Evolutionary conservation across 2,329 filamentous ascomycete genomes (phyloP).

Genomic region (Penicillium sp.): DNA sequence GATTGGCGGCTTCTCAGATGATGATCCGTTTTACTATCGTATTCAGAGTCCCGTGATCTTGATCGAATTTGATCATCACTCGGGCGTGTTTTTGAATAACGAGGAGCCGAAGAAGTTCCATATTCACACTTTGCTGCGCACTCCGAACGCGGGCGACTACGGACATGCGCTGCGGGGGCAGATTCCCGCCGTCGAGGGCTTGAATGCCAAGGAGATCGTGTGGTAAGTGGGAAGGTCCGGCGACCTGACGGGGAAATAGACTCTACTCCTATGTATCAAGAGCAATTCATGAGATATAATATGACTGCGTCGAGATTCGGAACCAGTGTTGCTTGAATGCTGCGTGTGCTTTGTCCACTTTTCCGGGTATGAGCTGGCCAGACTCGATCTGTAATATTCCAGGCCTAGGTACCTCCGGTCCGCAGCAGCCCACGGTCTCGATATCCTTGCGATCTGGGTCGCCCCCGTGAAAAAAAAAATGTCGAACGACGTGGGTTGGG

Average conservation of each 20-base stretch:
- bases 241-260: too few species aligned
- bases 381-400: too few species aligned
- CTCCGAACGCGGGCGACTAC: slow-evolving; percentile 72
- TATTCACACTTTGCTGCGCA: slow-evolving; percentile 66
- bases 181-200: slow-evolving; percentile 31
- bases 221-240: slow-evolving; percentile 19
- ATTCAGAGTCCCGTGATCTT: slow-evolving; percentile 70
- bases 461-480: neutral
- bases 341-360: too few species aligned
- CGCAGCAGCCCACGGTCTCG: too few species aligned
- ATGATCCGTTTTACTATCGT: slow-evolving; percentile 70
- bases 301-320: too few species aligned
- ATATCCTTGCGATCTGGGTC: too few species aligned
- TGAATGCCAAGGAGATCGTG: slow-evolving; percentile 33
- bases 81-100: slow-evolving; percentile 70
- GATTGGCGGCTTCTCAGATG: slow-evolving; percentile 62
- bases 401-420: too few species aligned
- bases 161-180: slow-evolving; percentile 49
- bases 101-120: slow-evolving; percentile 70
- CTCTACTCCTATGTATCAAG: too few species aligned
- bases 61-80: slow-evolving; percentile 74
- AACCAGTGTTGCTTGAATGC: too few species aligned
- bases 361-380: too few species aligned
- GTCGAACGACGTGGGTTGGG: too few species aligned
- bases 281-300: too few species aligned